Conservation (phyloP, 805 yeast species). For the Millerago galiae region DNA sequence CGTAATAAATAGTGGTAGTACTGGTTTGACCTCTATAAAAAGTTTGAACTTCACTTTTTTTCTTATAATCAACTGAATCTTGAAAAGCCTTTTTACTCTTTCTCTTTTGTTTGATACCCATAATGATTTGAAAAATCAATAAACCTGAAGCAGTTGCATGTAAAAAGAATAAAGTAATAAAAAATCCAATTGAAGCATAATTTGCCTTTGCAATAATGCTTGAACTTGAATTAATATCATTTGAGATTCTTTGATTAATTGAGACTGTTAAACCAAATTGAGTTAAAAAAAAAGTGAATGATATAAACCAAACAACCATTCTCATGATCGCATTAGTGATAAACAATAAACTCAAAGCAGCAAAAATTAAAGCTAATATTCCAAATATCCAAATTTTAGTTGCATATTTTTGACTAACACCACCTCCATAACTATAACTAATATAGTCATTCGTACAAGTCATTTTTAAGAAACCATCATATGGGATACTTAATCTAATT, state of each 20-base stretch:
- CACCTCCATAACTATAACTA: neutral
- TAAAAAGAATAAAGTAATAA: neutral
- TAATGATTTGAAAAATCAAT: neutral
- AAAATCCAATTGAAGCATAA: constrained; percentile 1
- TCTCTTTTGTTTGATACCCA: too few relatives aligned
- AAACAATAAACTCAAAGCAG: neutral
- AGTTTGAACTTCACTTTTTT: too few relatives aligned
- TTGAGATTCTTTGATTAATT: neutral
- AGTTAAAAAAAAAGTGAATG: constrained; percentile 1
- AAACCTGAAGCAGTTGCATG: neutral
- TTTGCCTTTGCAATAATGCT: neutral
- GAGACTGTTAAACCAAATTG: constrained; percentile 1
- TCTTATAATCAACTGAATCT: too few relatives aligned
- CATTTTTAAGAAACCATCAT: neutral
- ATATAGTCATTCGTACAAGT: constrained; percentile 1
- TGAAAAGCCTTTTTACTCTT: too few relatives aligned
- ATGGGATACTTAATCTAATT: constrained; percentile 3
- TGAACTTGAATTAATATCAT: neutral
- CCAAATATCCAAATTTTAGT: constrained; percentile 4
- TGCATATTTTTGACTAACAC: neutral
- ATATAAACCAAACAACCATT: neutral
- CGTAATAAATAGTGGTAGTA: too few relatives aligned
- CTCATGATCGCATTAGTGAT: neutral
- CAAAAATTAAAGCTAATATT: neutral
- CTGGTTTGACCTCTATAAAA: too few relatives aligned